These are phyloP conservation scores for Akanthomyces lecanii DNA, from an alignment of 2,329 filamentous ascomycete species.

Conservation along the genomic window DNA sequence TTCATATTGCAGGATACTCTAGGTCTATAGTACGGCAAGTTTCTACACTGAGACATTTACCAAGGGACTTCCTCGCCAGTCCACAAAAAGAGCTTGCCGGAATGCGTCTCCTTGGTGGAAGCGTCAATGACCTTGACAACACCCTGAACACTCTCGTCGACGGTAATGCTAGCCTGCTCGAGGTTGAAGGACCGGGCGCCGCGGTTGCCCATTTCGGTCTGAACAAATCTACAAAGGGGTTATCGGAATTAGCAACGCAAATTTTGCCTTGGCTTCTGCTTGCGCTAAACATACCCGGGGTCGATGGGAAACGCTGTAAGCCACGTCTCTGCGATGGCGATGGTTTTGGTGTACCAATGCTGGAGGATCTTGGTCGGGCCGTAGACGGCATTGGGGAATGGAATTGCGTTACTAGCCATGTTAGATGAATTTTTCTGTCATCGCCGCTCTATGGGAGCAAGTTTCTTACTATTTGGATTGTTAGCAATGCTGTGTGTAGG, in stretches of 20 bases:
- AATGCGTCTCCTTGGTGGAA: conserved; percentile 4
- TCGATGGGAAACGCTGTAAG: conserved; percentile 29
- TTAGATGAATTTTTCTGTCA: neutral
- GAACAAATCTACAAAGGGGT: conserved; percentile 28
- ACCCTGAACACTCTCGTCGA: conserved; percentile 25
- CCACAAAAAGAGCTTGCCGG: conserved; percentile 6
- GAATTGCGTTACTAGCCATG: conserved; percentile 18
- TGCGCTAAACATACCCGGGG: conserved; percentile 21
- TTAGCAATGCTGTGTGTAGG: neutral
- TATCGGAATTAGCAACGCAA: neutral
- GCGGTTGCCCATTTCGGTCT: conserved; percentile 39
- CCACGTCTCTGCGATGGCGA: conserved; percentile 29
- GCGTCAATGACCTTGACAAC: conserved; percentile 10
- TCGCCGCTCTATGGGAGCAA: neutral
- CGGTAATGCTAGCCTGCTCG: conserved; percentile 29
- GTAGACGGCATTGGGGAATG: conserved; percentile 36
- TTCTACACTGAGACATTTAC: neutral
- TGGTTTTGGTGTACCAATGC: conserved; percentile 28
- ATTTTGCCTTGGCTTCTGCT: no score
- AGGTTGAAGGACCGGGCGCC: conserved; percentile 31
- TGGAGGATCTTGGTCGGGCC: conserved; percentile 38
- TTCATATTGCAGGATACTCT: no score
- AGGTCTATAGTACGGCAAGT: no score
- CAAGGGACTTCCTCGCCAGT: conserved; percentile 1
- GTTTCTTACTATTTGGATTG: neutral